phyloP scores from a whole-genome alignment of 208 protist genomes.

The Leishmania mexicana region DNA sequence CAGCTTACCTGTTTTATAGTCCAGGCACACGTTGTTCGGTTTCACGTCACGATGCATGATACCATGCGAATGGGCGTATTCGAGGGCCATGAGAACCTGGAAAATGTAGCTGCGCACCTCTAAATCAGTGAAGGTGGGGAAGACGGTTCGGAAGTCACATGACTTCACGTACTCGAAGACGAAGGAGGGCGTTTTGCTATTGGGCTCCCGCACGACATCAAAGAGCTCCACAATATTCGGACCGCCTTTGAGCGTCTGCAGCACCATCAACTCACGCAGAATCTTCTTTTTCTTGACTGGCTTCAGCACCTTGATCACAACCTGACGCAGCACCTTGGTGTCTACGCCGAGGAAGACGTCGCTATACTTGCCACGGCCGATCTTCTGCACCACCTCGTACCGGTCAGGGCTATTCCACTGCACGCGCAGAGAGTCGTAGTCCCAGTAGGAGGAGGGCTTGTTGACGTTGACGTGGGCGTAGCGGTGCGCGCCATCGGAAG shows the following conservation, averaged over 20 bases:
- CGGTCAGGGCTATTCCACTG: slow-evolving; percentile 96
- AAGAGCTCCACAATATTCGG: slow-evolving; percentile 99
- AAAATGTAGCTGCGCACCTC: slow-evolving; percentile 99
- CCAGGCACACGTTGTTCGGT: slow-evolving; percentile 99
- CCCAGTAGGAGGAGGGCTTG: slow-evolving; percentile 94
- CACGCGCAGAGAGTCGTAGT: slow-evolving; percentile 94
- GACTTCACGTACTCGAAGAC: slow-evolving; percentile 99
- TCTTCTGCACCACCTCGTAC: slow-evolving; percentile 97
- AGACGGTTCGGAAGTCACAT: slow-evolving; percentile 97
- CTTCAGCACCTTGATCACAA: slow-evolving; percentile 99
- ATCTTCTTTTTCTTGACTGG: slow-evolving; percentile 99
- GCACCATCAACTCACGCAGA: slow-evolving; percentile 98
- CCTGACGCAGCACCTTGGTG: slow-evolving; percentile 73
- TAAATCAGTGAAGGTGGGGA: slow-evolving; percentile 96
- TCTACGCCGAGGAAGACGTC: slow-evolving; percentile 99
- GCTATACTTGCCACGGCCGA: slow-evolving; percentile 99
- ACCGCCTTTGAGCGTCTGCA: slow-evolving; percentile 98
- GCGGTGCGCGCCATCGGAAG: slow-evolving; percentile 60
- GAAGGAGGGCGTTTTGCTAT: slow-evolving; percentile 98
- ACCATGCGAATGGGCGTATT: slow-evolving; percentile 97
- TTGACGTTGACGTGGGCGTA: slow-evolving; percentile 84
- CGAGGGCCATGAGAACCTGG: slow-evolving; percentile 96
- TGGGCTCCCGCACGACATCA: slow-evolving; percentile 98
- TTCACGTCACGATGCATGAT: slow-evolving; percentile 99
- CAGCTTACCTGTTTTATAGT: slow-evolving; percentile 95